Evolutionary conservation across 2,329 filamentous ascomycete genomes (phyloP).

Genomic region (Orbilia brochopaga): DNA sequence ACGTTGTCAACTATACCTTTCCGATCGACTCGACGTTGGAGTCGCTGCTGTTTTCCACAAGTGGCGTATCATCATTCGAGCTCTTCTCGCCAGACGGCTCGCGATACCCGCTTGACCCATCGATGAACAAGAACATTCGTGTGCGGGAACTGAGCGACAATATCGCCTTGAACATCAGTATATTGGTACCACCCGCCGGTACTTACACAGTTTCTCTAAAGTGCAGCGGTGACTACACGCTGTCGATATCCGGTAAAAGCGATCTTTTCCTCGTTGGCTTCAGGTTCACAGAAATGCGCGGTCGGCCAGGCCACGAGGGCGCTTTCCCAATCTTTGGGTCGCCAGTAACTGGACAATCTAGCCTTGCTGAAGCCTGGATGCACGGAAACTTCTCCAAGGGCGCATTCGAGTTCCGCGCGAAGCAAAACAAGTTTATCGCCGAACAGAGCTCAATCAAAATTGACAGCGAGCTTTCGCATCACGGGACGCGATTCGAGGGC

Average conservation of each 20-base stretch:
- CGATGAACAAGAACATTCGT: neutral
- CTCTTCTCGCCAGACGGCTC: slow-evolving; percentile 25
- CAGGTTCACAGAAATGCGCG: slow-evolving; percentile 14
- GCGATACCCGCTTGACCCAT: neutral
- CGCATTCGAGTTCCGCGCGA: slow-evolving; percentile 33
- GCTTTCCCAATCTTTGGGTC: slow-evolving; percentile 28
- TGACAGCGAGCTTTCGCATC: neutral
- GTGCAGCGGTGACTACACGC: slow-evolving; percentile 5
- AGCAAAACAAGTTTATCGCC: slow-evolving; percentile 11
- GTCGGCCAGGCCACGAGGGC: slow-evolving; percentile 27
- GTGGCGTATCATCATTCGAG: slow-evolving; percentile 25
- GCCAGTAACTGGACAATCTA: slow-evolving; percentile 12
- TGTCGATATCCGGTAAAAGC: slow-evolving; percentile 45
- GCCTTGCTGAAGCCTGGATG: slow-evolving; percentile 11
- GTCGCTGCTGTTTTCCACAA: slow-evolving; percentile 23
- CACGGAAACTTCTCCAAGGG: slow-evolving; percentile 19
- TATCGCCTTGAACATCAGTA: slow-evolving; percentile 24
- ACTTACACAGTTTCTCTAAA: slow-evolving; percentile 21
- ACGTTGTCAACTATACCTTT: slow-evolving; percentile 15
- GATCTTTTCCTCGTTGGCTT: slow-evolving; percentile 15
- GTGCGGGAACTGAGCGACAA: slow-evolving; percentile 14
- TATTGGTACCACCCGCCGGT: slow-evolving; percentile 2
- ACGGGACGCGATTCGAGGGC: slow-evolving; percentile 26
- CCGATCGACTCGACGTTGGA: slow-evolving; percentile 29
- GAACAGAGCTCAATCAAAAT: slow-evolving; percentile 11